These are phyloP conservation scores for Escovopsis weberi DNA, from an alignment of 2,329 filamentous ascomycete species.

Conservation along the genomic window DNA sequence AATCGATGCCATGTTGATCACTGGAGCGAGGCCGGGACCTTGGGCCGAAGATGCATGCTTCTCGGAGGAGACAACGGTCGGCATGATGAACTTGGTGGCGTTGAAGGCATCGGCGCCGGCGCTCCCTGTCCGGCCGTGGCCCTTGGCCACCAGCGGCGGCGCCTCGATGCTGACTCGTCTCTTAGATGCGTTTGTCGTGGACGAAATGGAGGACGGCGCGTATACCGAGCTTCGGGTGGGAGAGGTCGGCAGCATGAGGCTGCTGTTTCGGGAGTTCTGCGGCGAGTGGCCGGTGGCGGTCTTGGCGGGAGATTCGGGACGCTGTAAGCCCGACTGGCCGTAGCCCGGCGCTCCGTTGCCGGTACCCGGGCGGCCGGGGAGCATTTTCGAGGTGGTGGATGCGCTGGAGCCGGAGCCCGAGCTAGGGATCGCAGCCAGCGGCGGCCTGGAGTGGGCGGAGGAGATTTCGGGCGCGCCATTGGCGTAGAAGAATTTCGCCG, in stretches of 20 bases:
- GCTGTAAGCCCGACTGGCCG: slow-evolving; percentile 15
- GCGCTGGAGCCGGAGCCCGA: slow-evolving; percentile 30
- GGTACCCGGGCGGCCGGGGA: slow-evolving; percentile 24
- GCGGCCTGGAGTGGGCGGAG: neutral
- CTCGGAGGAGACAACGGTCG: slow-evolving; percentile 19
- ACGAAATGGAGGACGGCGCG: slow-evolving; percentile 23
- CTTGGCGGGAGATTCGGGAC: slow-evolving; percentile 40
- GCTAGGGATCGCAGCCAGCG: slow-evolving; percentile 17
- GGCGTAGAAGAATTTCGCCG: slow-evolving; percentile 61
- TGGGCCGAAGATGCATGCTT: slow-evolving; percentile 21
- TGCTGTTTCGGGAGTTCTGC: slow-evolving; percentile 8
- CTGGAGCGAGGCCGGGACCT: slow-evolving; percentile 16
- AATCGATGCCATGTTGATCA: slow-evolving; percentile 39
- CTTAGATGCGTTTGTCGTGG: slow-evolving; percentile 16
- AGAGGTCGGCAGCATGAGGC: slow-evolving; percentile 9
- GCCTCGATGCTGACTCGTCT: slow-evolving; percentile 30
- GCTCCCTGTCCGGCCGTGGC: slow-evolving; percentile 28
- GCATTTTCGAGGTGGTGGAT: slow-evolving; percentile 30
- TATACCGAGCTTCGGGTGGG: slow-evolving; percentile 18
- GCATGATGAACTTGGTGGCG: slow-evolving; percentile 20
- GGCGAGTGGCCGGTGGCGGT: slow-evolving; percentile 8
- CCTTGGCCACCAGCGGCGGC: slow-evolving; percentile 19
- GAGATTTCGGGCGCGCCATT: slow-evolving; percentile 44
- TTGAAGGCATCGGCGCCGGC: slow-evolving; percentile 20
- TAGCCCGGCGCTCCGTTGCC: slow-evolving; percentile 13